Evolutionary conservation across 192 early-diverging fungal genomes (phyloP).

Genomic region (Glomus cerebriforme): DNA sequence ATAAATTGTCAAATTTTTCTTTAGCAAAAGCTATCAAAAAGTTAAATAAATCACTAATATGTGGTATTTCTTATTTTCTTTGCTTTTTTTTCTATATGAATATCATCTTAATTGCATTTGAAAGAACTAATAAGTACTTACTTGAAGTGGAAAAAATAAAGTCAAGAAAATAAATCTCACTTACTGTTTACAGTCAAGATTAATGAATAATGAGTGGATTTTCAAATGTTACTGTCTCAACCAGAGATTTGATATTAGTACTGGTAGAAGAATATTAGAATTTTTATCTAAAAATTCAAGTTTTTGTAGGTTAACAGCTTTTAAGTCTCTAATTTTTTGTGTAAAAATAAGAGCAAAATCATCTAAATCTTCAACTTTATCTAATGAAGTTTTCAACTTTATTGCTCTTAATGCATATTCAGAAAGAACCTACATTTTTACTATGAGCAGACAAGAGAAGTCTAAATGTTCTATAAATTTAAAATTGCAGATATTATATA

Average conservation of each 20-base stretch:
- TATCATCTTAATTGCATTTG: constrained; percentile 17
- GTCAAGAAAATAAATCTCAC: constrained; percentile 8
- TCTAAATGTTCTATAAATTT: too few relatives aligned
- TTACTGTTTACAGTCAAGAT: constrained; percentile 11
- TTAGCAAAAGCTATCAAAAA: not conserved
- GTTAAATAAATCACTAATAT: constrained; percentile 17
- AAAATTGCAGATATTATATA: too few relatives aligned
- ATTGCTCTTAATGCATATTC: too few relatives aligned
- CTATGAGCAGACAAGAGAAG: too few relatives aligned
- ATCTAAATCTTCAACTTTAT: too few relatives aligned
- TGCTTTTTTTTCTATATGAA: not conserved
- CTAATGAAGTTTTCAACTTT: too few relatives aligned
- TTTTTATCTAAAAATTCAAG: too few relatives aligned
- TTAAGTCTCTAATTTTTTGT: too few relatives aligned
- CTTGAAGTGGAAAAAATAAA: constrained; percentile 17
- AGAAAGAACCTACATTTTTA: too few relatives aligned
- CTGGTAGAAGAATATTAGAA: too few relatives aligned
- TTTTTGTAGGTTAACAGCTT: too few relatives aligned
- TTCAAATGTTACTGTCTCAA: not conserved
- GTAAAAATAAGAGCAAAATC: too few relatives aligned
- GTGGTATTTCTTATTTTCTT: constrained; percentile 1
- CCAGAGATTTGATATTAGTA: constrained; percentile 11
- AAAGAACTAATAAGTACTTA: constrained; percentile 28
- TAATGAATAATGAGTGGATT: constrained; percentile 18
- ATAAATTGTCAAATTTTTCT: not conserved